Conservation (phyloP, 441 rosid species). For the Erysimum pusillum region DNA sequence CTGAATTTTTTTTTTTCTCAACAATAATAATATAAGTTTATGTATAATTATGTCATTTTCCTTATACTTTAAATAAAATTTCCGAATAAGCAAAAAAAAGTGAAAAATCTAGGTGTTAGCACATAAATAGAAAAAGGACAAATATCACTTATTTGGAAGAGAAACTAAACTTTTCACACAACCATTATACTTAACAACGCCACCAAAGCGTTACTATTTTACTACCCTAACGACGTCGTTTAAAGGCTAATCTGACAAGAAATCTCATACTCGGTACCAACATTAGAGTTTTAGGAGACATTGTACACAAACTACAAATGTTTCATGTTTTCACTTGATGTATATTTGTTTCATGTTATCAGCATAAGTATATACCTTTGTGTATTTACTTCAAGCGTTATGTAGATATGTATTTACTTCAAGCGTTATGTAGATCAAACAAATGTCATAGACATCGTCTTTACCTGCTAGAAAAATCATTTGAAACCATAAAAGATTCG, state of each 20-base stretch:
- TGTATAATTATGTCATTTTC: background rate
- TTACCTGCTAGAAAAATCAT: conserved; percentile 32
- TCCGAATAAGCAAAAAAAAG: background rate
- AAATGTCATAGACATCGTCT: conserved; percentile 29
- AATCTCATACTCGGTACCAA: background rate
- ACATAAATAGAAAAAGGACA: conserved; percentile 16
- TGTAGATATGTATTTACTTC: no score
- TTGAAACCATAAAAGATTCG: background rate
- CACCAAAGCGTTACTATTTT: background rate
- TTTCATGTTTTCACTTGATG: background rate
- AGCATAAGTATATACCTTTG: conserved; percentile 25
- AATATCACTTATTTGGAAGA: no score
- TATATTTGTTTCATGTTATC: conserved; percentile 18
- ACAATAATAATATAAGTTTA: background rate
- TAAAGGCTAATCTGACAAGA: background rate
- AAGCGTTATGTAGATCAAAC: conserved; percentile 45
- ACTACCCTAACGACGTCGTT: background rate
- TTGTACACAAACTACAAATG: background rate
- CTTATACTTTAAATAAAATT: background rate
- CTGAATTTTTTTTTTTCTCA: background rate
- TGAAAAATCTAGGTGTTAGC: conserved; percentile 6
- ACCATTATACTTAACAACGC: background rate
- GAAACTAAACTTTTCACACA: background rate
- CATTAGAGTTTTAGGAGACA: conserved; percentile 11
- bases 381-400: no score